Conservation (phyloP, 345 rosid genomes). For the Punica granatum region DNA sequence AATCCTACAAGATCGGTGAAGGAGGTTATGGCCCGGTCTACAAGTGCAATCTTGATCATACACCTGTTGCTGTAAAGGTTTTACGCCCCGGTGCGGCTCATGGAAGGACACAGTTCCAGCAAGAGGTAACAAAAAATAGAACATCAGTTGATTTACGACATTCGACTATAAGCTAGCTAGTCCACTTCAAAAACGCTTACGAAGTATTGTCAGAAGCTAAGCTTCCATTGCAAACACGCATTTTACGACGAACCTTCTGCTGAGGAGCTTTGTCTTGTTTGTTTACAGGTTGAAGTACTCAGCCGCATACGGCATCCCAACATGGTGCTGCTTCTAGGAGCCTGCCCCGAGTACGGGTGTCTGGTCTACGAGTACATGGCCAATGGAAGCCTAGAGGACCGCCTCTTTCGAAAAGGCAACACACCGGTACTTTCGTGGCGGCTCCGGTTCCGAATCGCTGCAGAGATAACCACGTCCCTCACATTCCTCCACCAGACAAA, state of each 20-base stretch:
- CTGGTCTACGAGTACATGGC: conserved; percentile 89
- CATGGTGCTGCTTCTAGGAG: conserved; percentile 94
- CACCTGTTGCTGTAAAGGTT: conserved; percentile 78
- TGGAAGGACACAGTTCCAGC: conserved; percentile 80
- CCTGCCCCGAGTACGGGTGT: conserved; percentile 86
- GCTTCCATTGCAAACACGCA: no score
- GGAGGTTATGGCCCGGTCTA: conserved; percentile 97
- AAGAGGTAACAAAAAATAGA: conserved; percentile 52
- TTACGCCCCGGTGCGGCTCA: conserved; percentile 92
- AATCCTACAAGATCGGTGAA: conserved; percentile 65
- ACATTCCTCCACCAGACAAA: conserved; percentile 90
- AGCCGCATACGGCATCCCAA: conserved; percentile 92
- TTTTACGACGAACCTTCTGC: no score
- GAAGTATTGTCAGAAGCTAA: no score
- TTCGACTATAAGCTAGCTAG: not conserved
- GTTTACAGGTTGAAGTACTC: conserved; percentile 67
- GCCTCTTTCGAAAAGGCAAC: conserved; percentile 44
- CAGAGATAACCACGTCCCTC: conserved; percentile 75
- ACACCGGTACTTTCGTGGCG: conserved; percentile 75
- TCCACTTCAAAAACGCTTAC: no score
- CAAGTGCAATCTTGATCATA: conserved; percentile 76
- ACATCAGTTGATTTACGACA: not conserved
- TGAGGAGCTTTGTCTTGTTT: not conserved
- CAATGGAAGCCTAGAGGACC: conserved; percentile 81
- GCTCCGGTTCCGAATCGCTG: conserved; percentile 75